These are phyloP conservation scores for Xylaria sp. DNA, from an alignment of 2,329 filamentous ascomycete species.

Conservation along the genomic window DNA sequence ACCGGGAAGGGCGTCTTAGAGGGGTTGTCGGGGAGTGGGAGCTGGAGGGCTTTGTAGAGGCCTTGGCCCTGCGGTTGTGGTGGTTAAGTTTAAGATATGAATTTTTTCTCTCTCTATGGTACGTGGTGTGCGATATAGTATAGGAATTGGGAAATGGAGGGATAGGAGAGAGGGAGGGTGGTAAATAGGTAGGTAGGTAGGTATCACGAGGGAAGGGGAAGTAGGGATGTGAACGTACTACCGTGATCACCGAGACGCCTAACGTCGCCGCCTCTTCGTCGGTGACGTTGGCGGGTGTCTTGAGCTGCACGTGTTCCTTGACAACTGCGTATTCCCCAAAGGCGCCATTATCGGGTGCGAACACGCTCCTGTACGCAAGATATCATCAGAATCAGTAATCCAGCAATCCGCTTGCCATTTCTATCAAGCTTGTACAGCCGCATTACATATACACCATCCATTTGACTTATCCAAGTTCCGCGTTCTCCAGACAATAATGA, in stretches of 20 bases:
- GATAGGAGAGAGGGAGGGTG: too few relatives aligned
- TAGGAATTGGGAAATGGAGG: too few relatives aligned
- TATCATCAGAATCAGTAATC: too few relatives aligned
- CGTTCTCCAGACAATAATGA: too few relatives aligned
- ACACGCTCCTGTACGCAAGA: slow-evolving; percentile 40
- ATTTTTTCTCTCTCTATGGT: too few relatives aligned
- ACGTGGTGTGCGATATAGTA: too few relatives aligned
- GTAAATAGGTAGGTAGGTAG: too few relatives aligned
- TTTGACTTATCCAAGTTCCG: too few relatives aligned
- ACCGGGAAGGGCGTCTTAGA: slow-evolving; percentile 46
- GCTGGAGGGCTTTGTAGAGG: slow-evolving; percentile 52
- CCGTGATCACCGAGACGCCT: slow-evolving; percentile 49
- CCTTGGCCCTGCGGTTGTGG: slow-evolving; percentile 48
- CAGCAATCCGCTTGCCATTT: too few relatives aligned
- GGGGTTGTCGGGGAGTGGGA: slow-evolving; percentile 52
- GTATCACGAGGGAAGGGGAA: too few relatives aligned
- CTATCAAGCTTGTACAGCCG: too few relatives aligned
- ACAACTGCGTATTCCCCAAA: slow-evolving; percentile 49
- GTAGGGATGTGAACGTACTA: slow-evolving; percentile 39
- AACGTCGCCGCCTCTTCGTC: slow-evolving; percentile 54
- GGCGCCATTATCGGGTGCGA: slow-evolving; percentile 49
- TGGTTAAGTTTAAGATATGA: neutral
- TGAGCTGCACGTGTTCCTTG: slow-evolving; percentile 49
- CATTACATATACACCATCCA: too few relatives aligned
- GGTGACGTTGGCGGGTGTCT: slow-evolving; percentile 52